Conservation (phyloP, 2,329 filamentous ascomycete genomes). For the Cytospora schulzeri region DNA sequence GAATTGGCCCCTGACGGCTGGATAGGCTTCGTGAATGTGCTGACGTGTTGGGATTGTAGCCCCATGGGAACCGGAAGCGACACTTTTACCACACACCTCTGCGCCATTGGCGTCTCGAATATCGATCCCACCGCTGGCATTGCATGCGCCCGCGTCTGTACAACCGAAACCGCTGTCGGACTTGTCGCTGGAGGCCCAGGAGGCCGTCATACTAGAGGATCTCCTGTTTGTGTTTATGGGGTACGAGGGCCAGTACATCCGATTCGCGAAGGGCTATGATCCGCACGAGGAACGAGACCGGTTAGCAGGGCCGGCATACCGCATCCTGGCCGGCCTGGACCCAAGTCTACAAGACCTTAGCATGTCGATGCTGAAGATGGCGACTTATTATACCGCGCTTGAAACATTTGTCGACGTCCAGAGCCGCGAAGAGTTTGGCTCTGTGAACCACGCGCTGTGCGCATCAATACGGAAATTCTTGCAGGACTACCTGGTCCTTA, state of each 20-base stretch:
- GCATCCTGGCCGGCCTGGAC: slow-evolving; percentile 80
- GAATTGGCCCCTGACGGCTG: slow-evolving; percentile 28
- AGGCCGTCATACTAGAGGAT: slow-evolving; percentile 85
- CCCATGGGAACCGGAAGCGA: slow-evolving; percentile 79
- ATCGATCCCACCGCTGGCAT: slow-evolving; percentile 67
- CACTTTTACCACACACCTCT: slow-evolving; percentile 66
- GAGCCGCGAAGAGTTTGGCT: slow-evolving; percentile 88
- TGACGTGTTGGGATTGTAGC: slow-evolving; percentile 39
- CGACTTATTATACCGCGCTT: slow-evolving; percentile 87
- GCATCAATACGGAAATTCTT: slow-evolving; percentile 90
- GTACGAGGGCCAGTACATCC: slow-evolving; percentile 96
- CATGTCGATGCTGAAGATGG: slow-evolving; percentile 87
- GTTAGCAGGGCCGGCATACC: slow-evolving; percentile 78
- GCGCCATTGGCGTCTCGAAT: slow-evolving; percentile 69
- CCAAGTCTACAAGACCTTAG: slow-evolving; percentile 89
- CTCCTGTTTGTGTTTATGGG: slow-evolving; percentile 96
- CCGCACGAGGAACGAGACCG: slow-evolving; percentile 84
- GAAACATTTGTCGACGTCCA: slow-evolving; percentile 94
- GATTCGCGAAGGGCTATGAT: slow-evolving; percentile 80
- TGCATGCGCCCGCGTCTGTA: slow-evolving; percentile 68
- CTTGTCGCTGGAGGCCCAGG: slow-evolving; percentile 78
- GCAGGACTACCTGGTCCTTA: slow-evolving; percentile 90
- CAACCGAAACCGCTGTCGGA: slow-evolving; percentile 70
- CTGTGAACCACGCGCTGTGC: slow-evolving; percentile 93
- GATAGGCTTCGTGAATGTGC: slow-evolving; percentile 19